Percentiles rank a stretch among this genome's conserved stretches.
These are phyloP conservation scores for Globisporangium nagaii DNA, from an alignment of 352 stramenopile species.

Conservation along the genomic window DNA sequence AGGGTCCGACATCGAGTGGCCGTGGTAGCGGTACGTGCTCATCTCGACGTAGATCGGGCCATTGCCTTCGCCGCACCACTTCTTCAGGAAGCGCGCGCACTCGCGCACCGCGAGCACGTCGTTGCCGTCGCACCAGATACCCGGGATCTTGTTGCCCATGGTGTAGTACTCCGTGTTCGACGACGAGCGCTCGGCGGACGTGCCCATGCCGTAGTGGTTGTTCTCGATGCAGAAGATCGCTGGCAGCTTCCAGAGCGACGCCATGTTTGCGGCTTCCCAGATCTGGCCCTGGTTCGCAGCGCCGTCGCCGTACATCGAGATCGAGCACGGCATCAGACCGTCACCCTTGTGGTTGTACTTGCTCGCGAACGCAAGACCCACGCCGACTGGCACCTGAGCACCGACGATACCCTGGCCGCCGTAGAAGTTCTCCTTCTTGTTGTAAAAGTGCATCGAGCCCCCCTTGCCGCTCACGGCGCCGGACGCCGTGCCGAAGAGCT, in stretches of 20 bases:
- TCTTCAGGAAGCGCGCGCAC: conserved; percentile 96
- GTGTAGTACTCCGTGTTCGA: conserved; percentile 99
- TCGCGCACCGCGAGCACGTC: conserved; percentile 97
- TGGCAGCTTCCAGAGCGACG: conserved; percentile 97
- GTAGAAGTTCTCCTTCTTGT: conserved; percentile 98
- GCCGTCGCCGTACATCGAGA: conserved; percentile 99
- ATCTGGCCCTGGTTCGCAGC: conserved; percentile 99
- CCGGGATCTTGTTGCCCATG: conserved; percentile 99
- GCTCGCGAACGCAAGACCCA: conserved; percentile 97
- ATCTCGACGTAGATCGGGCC: conserved; percentile 99
- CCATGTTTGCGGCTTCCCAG: conserved; percentile 97
- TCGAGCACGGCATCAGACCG: conserved; percentile 88
- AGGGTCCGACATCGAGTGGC: conserved; percentile 99
- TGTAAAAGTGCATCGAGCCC: conserved; percentile 99
- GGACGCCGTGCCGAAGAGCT: conserved; percentile 94
- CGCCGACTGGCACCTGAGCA: conserved; percentile 97
- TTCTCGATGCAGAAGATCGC: conserved; percentile 99
- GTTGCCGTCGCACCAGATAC: conserved; percentile 99
- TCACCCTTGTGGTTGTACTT: conserved; percentile 97
- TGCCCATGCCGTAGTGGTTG: conserved; percentile 99
- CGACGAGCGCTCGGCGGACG: conserved; percentile 95
- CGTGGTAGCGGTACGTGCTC: conserved; percentile 99
- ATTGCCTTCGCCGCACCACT: conserved; percentile 95
- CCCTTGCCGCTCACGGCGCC: conserved; percentile 95
- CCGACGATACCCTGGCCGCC: conserved; percentile 98